Percentiles rank a stretch among this genome's conserved stretches.
Evolutionary conservation across 2,329 filamentous ascomycete genomes (phyloP).

Genomic region (Lecanicillium sp.): DNA sequence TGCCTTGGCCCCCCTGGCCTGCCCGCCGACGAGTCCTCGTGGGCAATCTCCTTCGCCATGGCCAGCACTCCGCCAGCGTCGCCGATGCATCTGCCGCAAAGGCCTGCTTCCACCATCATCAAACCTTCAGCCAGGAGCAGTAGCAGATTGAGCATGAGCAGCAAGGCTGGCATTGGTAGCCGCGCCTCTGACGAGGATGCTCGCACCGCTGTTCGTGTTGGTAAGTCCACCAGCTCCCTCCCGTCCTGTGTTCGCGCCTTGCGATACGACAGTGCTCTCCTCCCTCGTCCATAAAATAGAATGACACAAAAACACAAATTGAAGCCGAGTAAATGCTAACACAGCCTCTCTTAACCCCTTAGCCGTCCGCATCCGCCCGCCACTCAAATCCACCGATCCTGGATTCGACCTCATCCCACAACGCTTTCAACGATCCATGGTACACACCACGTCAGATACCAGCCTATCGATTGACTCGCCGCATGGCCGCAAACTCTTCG

Average conservation of each 20-base stretch:
- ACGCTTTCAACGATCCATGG: slow-evolving; percentile 87
- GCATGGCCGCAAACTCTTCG: slow-evolving; percentile 88
- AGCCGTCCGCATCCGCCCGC: slow-evolving; percentile 91
- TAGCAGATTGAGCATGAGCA: slow-evolving; percentile 79
- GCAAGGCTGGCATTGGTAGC: slow-evolving; percentile 68
- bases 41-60: slow-evolving; percentile 44
- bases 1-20: slow-evolving; percentile 4
- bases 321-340: no score
- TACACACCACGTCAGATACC: slow-evolving; percentile 79
- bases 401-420: slow-evolving; percentile 93
- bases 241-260: not conserved
- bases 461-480: slow-evolving; percentile 83
- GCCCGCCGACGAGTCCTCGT: not conserved
- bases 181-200: slow-evolving; percentile 83
- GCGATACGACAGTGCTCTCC: not conserved
- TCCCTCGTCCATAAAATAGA: no score
- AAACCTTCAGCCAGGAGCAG: slow-evolving; percentile 68
- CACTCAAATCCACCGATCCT: slow-evolving; percentile 74
- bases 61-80: slow-evolving; percentile 64
- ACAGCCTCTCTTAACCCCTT: slow-evolving; percentile 9
- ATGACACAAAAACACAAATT: no score
- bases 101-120: slow-evolving; percentile 77
- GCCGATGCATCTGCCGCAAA: slow-evolving; percentile 48
- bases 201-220: slow-evolving; percentile 91
- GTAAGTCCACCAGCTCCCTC: slow-evolving; percentile 48